These are phyloP conservation scores for Cadophora sp. DNA, from an alignment of 2,329 filamentous ascomycete genomes.

Conservation along the genomic window DNA sequence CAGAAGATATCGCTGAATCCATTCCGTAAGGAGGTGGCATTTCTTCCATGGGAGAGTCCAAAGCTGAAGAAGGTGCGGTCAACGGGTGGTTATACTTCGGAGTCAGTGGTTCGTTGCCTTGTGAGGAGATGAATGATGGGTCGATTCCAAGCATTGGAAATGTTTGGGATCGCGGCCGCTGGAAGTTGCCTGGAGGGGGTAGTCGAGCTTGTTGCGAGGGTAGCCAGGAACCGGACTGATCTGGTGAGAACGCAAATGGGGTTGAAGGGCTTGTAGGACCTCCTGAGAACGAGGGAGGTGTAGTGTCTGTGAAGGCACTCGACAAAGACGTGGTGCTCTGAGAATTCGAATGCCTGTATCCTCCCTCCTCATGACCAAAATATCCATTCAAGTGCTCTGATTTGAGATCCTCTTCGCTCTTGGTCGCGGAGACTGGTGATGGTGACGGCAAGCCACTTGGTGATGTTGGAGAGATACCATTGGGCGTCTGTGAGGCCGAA, in stretches of 20 bases:
- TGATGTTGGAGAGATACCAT: constrained; percentile 75
- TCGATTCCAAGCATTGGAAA: constrained; percentile 76
- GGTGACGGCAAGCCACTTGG: constrained; percentile 69
- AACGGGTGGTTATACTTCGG: constrained; percentile 55
- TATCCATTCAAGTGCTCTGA: constrained; percentile 62
- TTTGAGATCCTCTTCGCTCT: constrained; percentile 70
- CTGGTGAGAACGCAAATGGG: constrained; percentile 77
- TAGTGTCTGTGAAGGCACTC: constrained; percentile 70
- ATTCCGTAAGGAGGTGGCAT: constrained; percentile 47
- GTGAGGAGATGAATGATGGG: constrained; percentile 56
- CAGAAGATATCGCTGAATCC: constrained; percentile 49
- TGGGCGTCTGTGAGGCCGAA: constrained; percentile 67
- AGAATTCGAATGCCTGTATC: constrained; percentile 69
- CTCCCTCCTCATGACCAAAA: constrained; percentile 57
- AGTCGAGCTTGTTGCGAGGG: constrained; percentile 58
- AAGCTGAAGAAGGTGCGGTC: constrained; percentile 50
- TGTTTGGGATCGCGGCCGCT: constrained; percentile 85
- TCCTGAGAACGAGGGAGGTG: constrained; percentile 71
- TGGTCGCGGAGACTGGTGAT: constrained; percentile 73
- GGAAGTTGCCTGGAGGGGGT: constrained; percentile 55
- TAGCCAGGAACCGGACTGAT: constrained; percentile 72
- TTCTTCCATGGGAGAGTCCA: constrained; percentile 59
- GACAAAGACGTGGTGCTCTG: constrained; percentile 72
- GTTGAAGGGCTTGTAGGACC: constrained; percentile 76
- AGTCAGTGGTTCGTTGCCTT: constrained; percentile 60